Base-by-base conservation (phyloP, 1,284 basidiomycete species). In the Thecaphora thlaspeos region DNA sequence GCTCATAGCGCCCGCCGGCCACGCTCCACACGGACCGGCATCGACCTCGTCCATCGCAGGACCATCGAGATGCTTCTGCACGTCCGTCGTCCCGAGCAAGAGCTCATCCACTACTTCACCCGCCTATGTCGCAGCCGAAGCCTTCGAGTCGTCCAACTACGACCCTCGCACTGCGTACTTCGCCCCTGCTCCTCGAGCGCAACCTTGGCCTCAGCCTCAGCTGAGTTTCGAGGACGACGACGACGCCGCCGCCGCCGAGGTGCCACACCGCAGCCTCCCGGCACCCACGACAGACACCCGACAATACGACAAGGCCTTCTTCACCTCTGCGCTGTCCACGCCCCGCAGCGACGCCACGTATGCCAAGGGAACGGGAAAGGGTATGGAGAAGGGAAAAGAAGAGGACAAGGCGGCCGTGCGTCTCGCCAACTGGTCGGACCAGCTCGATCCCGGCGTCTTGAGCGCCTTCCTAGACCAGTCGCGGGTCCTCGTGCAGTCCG, bases 11-110 rank as follows among this genome's bases (percentile, higher is more conserved):
- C 26, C 26, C 11, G 5, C 26, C 7, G 26, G 26, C 26, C 26
- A 28, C 26, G 26, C 26, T 7, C 26, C 26, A 5, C 26, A 28
- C 26, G 26, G 26, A 28, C 26, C 7, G 26, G 26, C 26, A 5
- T 28, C 26, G 26, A 28, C 7, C n/a, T n/a, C n/a, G 26, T 28
- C 34, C 2, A 41, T 42, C 7, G 61, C 61, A 34, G 61, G 61
- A 2, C 54, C 61, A 2, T 64, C 61, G 15, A 49, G 61, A 10
- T 64, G 61, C 56, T 64, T 64, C 10, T 64, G 61, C 38, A 39
- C 50, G 3, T 53, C 53, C 3, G 45, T 32, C 24, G 38, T 36
- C 8, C 42, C 8, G 12, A 12, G 24, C 18, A 64, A 64, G 47
- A 55, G 51, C 0, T 64, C 61, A 24, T 39, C 22, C 41, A 12